Percentiles rank a stretch among this genome's conserved stretches.
phyloP scores from a whole-genome alignment of 176 grass and related monocot genomes.

The Panicum miliaceum region DNA sequence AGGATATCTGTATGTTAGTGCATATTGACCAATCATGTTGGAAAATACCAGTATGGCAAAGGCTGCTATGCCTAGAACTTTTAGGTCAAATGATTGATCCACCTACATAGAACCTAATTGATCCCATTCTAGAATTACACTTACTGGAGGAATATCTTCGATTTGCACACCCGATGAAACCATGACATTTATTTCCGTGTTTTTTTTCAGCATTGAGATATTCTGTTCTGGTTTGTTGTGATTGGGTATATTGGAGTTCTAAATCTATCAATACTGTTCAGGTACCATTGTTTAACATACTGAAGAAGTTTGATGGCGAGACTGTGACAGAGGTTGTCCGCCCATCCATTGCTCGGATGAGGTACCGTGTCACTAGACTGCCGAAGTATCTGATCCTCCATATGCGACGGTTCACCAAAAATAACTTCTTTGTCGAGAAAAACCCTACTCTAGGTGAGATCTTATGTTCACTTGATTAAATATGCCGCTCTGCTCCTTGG shows the following conservation, averaged over 20 bases:
- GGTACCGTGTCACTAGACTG: constrained; percentile 80
- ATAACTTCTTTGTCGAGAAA: constrained; percentile 95
- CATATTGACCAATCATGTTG: not conserved
- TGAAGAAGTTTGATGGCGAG: constrained; percentile 97
- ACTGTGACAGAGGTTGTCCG: constrained; percentile 86
- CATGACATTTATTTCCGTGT: not conserved
- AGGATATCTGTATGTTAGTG: not conserved
- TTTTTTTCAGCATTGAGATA: not conserved
- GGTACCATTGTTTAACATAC: constrained; percentile 96
- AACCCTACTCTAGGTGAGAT: constrained; percentile 88
- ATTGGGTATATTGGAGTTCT: not conserved
- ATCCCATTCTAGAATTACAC: not conserved
- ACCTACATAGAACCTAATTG: not conserved
- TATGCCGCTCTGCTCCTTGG: not conserved
- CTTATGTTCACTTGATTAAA: not conserved
- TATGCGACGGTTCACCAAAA: constrained; percentile 94
- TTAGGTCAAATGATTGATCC: not conserved
- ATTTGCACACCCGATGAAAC: not conserved
- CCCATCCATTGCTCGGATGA: constrained; percentile 91
- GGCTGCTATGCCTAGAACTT: not conserved
- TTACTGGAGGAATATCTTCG: not conserved
- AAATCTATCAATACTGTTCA: constrained; percentile 42
- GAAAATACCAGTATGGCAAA: not conserved
- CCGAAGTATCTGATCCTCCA: constrained; percentile 94
- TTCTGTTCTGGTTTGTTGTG: constrained; percentile 13